Evolutionary conservation across 116 monocot species (phyloP).

Genomic region (Thalassia testudinum): DNA sequence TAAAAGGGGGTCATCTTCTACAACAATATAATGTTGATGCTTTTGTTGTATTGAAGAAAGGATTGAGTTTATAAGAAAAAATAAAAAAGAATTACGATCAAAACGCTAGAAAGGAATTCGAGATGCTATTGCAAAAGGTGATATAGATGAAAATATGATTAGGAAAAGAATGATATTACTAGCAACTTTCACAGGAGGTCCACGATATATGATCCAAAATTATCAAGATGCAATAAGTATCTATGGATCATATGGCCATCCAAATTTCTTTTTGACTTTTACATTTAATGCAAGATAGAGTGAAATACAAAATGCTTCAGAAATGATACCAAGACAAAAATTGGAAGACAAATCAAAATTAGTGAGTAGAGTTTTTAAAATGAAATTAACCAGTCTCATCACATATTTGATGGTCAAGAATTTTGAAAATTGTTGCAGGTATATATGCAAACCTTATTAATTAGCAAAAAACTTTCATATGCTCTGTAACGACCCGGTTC

Average conservation of each 20-base stretch:
- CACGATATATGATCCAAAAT: slow-evolving; percentile 21
- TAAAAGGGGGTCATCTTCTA: too few relatives aligned
- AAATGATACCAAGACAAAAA: background rate
- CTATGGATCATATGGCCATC: slow-evolving; percentile 1
- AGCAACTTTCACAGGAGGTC: background rate
- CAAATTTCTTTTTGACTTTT: slow-evolving; percentile 15
- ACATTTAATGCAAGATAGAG: slow-evolving; percentile 11
- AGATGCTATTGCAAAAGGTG: too few relatives aligned
- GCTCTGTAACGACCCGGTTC: too few relatives aligned
- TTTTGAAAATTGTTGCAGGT: background rate
- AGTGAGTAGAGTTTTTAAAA: slow-evolving; percentile 1
- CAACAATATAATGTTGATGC: too few relatives aligned
- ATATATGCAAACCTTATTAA: slow-evolving; percentile 2
- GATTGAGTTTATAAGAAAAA: too few relatives aligned
- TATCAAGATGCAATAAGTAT: slow-evolving; percentile 24
- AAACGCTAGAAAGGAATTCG: too few relatives aligned
- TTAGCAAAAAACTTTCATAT: background rate
- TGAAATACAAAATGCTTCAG: background rate
- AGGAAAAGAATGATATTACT: slow-evolving; percentile 3
- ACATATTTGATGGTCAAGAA: background rate
- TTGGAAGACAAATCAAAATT: slow-evolving; percentile 1
- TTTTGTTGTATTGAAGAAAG: too few relatives aligned
- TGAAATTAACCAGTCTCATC: slow-evolving; percentile 1
- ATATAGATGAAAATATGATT: too few relatives aligned
- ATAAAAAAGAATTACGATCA: too few relatives aligned